Conservation (phyloP, 2,329 filamentous ascomycete species). For the Exophiala oligosperma region DNA sequence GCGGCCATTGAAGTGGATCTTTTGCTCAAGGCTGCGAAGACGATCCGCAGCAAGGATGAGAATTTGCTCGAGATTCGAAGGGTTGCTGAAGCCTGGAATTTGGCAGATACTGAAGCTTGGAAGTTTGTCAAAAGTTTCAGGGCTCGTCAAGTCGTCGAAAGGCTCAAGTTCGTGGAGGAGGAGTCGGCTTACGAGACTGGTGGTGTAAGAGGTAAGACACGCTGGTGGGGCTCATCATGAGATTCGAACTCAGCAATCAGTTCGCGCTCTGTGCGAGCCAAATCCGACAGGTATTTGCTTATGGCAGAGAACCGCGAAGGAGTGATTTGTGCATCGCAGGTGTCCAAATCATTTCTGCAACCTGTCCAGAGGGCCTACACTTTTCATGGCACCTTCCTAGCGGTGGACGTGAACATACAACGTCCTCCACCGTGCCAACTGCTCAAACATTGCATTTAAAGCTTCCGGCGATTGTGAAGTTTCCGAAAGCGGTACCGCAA, state of each 20-base stretch:
- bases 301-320: not conserved
- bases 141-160: conserved; percentile 57
- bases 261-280: not conserved
- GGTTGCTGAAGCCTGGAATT: conserved; percentile 55
- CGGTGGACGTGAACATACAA: no score
- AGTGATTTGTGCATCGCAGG: no score
- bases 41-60: conserved; percentile 41
- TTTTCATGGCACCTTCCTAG: no score
- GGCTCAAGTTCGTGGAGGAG: conserved; percentile 61
- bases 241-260: no score
- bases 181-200: conserved; percentile 38
- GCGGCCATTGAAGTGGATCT: conserved; percentile 47
- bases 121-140: conserved; percentile 62
- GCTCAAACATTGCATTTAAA: no score
- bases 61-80: conserved; percentile 43
- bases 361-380: no score
- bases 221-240: conserved; percentile 22
- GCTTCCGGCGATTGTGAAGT: no score
- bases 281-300: not conserved
- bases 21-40: conserved; percentile 51
- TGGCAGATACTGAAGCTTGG: conserved; percentile 66
- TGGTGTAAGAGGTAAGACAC: conserved; percentile 18
- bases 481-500: no score
- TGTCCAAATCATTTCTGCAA: no score
- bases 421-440: no score